A percentile compares a stretch with the other conserved stretches of the same genome.
Evolutionary conservation across 306 rosid genomes (phyloP).

Genomic region (Leucaena leucocephala): DNA sequence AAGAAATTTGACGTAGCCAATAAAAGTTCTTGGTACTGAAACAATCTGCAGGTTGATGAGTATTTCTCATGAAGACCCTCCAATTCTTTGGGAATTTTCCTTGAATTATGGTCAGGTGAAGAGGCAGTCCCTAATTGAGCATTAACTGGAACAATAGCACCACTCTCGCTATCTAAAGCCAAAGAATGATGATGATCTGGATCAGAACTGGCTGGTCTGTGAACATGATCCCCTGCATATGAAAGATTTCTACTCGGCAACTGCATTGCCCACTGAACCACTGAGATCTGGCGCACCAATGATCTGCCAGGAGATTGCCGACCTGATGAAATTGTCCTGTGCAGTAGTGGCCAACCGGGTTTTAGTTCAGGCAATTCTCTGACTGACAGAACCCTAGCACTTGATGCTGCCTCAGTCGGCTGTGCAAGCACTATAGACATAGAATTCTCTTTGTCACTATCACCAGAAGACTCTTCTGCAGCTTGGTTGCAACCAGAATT

Average conservation of each 20-base stretch:
- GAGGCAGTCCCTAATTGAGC: constrained; percentile 40
- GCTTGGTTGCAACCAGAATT: constrained; percentile 43
- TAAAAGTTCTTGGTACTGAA: constrained; percentile 70
- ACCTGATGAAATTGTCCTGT: constrained; percentile 42
- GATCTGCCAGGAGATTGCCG: constrained; percentile 38
- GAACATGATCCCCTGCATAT: constrained; percentile 38
- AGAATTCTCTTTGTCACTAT: constrained; percentile 47
- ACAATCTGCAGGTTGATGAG: constrained; percentile 78
- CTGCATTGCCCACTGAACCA: constrained; percentile 97
- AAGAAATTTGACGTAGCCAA: constrained; percentile 82
- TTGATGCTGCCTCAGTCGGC: constrained; percentile 41
- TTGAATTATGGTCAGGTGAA: constrained; percentile 47
- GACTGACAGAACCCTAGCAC: constrained; percentile 39
- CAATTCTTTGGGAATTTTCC: constrained; percentile 63
- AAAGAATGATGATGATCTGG: constrained; percentile 43
- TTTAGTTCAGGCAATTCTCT: constrained; percentile 55
- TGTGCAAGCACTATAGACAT: constrained; percentile 79
- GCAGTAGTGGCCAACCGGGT: constrained; percentile 98
- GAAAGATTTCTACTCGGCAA: constrained; percentile 65
- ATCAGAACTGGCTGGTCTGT: constrained; percentile 34
- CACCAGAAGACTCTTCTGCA: constrained; percentile 47
- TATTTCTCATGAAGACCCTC: constrained; percentile 84
- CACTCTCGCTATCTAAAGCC: constrained; percentile 63
- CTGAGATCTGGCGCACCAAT: constrained; percentile 56
- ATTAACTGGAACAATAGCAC: constrained; percentile 76